A percentile compares a stretch with the other conserved stretches of the same genome.
Conservation (phyloP, 805 yeast genomes). For the Candida tammaniensis region DNA sequence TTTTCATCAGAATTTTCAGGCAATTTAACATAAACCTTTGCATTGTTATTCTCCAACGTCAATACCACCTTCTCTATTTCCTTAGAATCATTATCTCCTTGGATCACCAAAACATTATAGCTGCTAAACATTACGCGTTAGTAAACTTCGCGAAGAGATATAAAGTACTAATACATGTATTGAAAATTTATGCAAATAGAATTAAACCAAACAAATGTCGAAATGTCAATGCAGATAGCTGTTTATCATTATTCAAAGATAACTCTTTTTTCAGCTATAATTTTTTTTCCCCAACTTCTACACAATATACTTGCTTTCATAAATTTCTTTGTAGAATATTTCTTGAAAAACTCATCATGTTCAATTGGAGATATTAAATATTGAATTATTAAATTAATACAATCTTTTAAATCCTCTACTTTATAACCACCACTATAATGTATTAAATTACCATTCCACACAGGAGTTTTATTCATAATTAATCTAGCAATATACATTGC, state of each 20-base stretch:
- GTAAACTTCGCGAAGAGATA: no score
- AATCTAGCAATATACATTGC: constrained; percentile 81
- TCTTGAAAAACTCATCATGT: constrained; percentile 90
- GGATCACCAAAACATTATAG: constrained; percentile 7
- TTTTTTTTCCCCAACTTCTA: constrained; percentile 77
- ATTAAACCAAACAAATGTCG: constrained; percentile 7
- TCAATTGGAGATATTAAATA: constrained; percentile 77
- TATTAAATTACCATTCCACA: constrained; percentile 83
- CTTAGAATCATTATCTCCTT: constrained; percentile 7
- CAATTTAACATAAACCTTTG: constrained; percentile 7
- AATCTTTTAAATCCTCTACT: constrained; percentile 67
- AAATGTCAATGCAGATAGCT: not conserved
- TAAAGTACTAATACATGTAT: constrained; percentile 7
- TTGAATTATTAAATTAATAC: constrained; percentile 70
- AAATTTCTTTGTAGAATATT: constrained; percentile 85
- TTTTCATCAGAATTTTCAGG: constrained; percentile 7
- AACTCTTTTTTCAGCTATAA: constrained; percentile 44
- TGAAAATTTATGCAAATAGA: constrained; percentile 7
- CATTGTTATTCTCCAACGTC: constrained; percentile 11
- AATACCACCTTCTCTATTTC: constrained; percentile 8
- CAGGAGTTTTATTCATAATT: constrained; percentile 60
- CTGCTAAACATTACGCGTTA: constrained; percentile 11
- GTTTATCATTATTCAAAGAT: constrained; percentile 23
- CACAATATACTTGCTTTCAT: constrained; percentile 82
- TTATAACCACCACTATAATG: constrained; percentile 92